These are phyloP conservation scores for Plantago rigida DNA, from an alignment of 305 asterid species.

Conservation along the genomic window DNA sequence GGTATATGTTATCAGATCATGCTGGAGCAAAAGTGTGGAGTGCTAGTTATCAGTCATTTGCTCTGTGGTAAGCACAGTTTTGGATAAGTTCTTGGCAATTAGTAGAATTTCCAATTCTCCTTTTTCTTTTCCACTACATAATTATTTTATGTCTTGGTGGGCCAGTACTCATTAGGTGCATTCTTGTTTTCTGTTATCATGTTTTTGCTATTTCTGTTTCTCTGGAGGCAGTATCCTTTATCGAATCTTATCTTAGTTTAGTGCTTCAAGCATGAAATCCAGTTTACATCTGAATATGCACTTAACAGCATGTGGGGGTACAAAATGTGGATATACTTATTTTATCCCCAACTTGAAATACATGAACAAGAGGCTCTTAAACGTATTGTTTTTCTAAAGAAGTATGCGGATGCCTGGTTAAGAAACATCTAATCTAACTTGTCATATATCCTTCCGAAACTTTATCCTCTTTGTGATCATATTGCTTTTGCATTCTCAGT, in stretches of 20 bases:
- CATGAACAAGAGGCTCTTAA: no score
- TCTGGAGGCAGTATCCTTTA: not conserved
- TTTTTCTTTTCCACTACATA: not conserved
- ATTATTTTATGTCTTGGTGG: no score
- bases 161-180: no score
- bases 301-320: conserved; percentile 1
- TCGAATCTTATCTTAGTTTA: conserved; percentile 6
- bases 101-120: not conserved
- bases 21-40: conserved; percentile 74
- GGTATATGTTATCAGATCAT: conserved; percentile 61
- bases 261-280: conserved; percentile 2
- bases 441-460: not conserved
- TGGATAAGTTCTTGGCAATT: not conserved
- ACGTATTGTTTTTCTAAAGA: no score
- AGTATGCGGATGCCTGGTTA: no score
- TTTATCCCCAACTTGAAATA: no score
- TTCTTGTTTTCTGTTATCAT: not conserved
- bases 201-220: conserved; percentile 14
- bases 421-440: no score
- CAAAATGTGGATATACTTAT: no score
- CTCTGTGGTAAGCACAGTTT: conserved; percentile 56
- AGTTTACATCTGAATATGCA: not conserved
- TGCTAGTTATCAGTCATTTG: conserved; percentile 64
- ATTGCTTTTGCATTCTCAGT: conserved; percentile 2
- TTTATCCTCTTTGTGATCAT: not conserved